Evolutionary conservation across 345 rosid species (phyloP).

Genomic region (Syzygium jambos): DNA sequence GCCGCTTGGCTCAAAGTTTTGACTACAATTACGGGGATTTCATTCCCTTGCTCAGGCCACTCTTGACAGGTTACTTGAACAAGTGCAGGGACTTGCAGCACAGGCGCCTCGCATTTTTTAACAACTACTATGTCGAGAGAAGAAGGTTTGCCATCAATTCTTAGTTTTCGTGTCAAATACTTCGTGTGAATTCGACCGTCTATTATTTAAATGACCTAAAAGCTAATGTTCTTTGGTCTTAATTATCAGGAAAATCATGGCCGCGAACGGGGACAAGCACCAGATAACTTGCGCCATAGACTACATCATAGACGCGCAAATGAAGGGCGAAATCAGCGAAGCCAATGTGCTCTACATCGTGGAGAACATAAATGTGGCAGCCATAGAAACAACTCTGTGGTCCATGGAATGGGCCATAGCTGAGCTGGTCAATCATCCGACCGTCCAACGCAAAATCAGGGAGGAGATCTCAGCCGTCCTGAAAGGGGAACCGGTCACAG

Average conservation of each 20-base stretch:
- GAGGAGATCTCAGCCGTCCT: conserved; percentile 29
- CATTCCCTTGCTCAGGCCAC: conserved; percentile 50
- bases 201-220: background rate
- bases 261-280: conserved; percentile 37
- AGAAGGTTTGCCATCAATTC: conserved; percentile 18
- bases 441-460: conserved; percentile 35
- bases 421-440: conserved; percentile 51
- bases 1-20: conserved; percentile 53
- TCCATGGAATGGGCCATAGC: conserved; percentile 76
- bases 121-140: conserved; percentile 28
- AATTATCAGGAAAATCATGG: conserved; percentile 33
- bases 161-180: background rate
- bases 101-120: conserved; percentile 49
- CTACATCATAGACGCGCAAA: conserved; percentile 45
- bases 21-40: conserved; percentile 65
- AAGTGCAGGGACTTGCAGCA: conserved; percentile 51
- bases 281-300: conserved; percentile 45
- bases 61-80: conserved; percentile 52
- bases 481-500: conserved; percentile 23
- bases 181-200: background rate
- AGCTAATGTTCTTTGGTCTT: background rate
- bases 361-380: conserved; percentile 68
- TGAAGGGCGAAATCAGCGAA: conserved; percentile 52
- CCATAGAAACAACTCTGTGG: conserved; percentile 60
- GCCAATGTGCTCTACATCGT: conserved; percentile 57